phyloP scores from a whole-genome alignment of 352 stramenopile genomes.

The Globisporangium lucens region DNA sequence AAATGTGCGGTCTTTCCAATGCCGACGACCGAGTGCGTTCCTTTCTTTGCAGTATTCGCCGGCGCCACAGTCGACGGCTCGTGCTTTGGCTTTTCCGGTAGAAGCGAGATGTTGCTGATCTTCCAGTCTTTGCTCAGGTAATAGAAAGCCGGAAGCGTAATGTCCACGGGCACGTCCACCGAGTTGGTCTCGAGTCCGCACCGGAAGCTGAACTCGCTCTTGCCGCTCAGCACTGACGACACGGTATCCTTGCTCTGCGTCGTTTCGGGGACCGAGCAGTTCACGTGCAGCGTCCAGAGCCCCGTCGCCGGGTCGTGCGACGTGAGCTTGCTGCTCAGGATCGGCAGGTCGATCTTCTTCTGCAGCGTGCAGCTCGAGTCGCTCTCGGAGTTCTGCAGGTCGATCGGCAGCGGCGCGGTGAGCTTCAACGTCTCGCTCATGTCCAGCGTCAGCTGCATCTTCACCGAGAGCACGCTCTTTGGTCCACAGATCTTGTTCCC shows the following conservation, averaged over 20 bases:
- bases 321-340: constrained; percentile 16
- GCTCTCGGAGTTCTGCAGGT: constrained; percentile 14
- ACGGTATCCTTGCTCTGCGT: constrained; percentile 11
- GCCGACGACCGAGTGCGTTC: constrained; percentile 2
- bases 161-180: constrained; percentile 18
- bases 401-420: constrained; percentile 7
- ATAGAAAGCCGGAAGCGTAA: constrained; percentile 16
- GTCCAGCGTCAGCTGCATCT: constrained; percentile 19
- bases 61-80: constrained; percentile 14
- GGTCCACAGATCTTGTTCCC: constrained; percentile 12
- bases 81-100: not conserved
- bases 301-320: constrained; percentile 10
- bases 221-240: constrained; percentile 3
- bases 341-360: constrained; percentile 16
- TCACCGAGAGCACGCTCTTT: constrained; percentile 15
- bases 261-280: constrained; percentile 19
- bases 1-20: constrained; percentile 17
- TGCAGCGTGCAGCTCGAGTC: constrained; percentile 20
- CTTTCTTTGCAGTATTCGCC: constrained; percentile 1
- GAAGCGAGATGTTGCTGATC: constrained; percentile 22
- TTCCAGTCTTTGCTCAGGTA: constrained; percentile 19
- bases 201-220: constrained; percentile 17
- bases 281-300: constrained; percentile 22
- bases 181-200: constrained; percentile 16
- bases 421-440: constrained; percentile 12